These are phyloP conservation scores for Anastatica hierochuntica DNA, from an alignment of 345 rosid genomes.

Conservation along the genomic window DNA sequence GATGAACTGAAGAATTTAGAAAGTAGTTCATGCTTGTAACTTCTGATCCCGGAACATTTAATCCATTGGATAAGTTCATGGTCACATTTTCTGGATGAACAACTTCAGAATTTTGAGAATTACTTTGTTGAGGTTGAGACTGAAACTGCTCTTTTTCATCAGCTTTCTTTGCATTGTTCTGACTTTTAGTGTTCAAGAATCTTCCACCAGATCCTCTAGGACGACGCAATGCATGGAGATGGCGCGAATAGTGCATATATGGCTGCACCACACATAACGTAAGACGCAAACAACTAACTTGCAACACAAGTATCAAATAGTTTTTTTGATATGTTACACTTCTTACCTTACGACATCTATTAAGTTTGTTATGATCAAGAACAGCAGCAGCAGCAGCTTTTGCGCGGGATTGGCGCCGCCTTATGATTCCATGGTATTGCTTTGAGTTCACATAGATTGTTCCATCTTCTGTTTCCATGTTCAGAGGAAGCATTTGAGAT, in stretches of 20 bases:
- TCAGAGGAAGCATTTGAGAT: constrained; percentile 75
- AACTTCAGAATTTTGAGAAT: constrained; percentile 55
- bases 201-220: constrained; percentile 97
- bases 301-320: not conserved
- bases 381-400: constrained; percentile 19
- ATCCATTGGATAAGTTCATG: constrained; percentile 30
- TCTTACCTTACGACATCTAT: constrained; percentile 52
- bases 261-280: constrained; percentile 37
- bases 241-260: constrained; percentile 86
- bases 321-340: constrained; percentile 4
- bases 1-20: constrained; percentile 29
- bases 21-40: constrained; percentile 57
- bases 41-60: constrained; percentile 43
- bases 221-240: constrained; percentile 95
- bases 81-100: constrained; percentile 45
- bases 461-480: constrained; percentile 43
- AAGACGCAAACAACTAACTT: not conserved
- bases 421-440: constrained; percentile 88
- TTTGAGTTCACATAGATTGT: constrained; percentile 86
- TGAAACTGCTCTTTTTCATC: not conserved
- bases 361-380: constrained; percentile 32
- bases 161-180: not conserved
- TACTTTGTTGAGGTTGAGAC: constrained; percentile 26
- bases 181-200: constrained; percentile 53
- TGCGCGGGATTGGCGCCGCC: constrained; percentile 86